Conservation (phyloP, 2,329 filamentous ascomycete genomes). For the Laburnicola sp. region DNA sequence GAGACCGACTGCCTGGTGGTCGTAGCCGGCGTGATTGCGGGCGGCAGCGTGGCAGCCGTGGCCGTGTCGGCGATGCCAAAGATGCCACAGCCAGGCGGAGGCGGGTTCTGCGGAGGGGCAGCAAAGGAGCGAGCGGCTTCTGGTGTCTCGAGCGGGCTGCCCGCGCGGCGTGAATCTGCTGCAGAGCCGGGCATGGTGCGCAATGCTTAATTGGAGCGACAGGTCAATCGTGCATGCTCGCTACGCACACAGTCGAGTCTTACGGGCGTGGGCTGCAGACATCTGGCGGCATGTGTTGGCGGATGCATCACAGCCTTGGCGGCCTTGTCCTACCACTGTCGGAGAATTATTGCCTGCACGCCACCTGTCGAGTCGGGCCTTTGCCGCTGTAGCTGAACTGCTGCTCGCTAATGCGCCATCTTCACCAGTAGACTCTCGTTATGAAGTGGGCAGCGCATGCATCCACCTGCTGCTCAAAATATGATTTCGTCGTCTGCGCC, state of each 20-base stretch:
- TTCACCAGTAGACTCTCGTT: background rate
- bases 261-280: conserved; percentile 42
- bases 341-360: conserved; percentile 26
- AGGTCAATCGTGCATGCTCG: conserved; percentile 42
- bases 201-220: conserved; percentile 39
- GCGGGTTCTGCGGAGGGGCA: conserved; percentile 18
- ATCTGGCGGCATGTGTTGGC: conserved; percentile 40
- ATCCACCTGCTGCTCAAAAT: conserved; percentile 22
- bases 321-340: conserved; percentile 29
- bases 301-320: conserved; percentile 24
- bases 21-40: conserved; percentile 41
- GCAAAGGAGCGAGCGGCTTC: conserved; percentile 2
- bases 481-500: conserved; percentile 33
- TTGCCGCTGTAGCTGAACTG: background rate
- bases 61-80: conserved; percentile 18
- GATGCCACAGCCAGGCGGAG: conserved; percentile 20
- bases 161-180: conserved; percentile 29
- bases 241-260: conserved; percentile 37
- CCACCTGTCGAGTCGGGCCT: conserved; percentile 16
- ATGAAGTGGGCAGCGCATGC: background rate
- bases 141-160: conserved; percentile 30
- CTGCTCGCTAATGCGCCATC: background rate
- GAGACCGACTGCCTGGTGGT: conserved; percentile 41
- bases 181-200: conserved; percentile 39
- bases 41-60: conserved; percentile 27